Evolutionary conservation across 176 grass and related monocot species (phyloP), one percentile per base, ranked within the genome.

Genomic region (Eleusine indica): DNA sequence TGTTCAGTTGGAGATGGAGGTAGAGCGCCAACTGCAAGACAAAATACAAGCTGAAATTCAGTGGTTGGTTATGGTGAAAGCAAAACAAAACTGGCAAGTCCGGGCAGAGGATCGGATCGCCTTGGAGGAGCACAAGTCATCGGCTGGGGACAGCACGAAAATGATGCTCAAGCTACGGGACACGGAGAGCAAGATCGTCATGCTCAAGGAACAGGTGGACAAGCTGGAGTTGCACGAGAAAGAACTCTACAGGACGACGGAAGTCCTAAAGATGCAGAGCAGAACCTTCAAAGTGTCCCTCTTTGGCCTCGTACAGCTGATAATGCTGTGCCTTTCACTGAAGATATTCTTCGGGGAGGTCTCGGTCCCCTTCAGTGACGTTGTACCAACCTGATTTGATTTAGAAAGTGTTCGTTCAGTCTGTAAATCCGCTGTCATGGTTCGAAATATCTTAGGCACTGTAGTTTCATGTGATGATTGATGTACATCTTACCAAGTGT

Each of bases 361-460:
- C 10, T 65, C 86, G 2, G 79, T 28, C 15, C 44, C 85, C 11
- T 90, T 81, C 4, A 66, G 4, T 3, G 92, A 85, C 1, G 15
- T 90, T 62, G 84, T 89, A 3, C 89, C 92, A 5, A 94, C 92
- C 43, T 94, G 76, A 87, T 80, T 76, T 91, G 76, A 87, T 80
- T 76, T 77, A 56, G 37, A 61, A 17, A 71, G 48, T 30, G 30
- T 15, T 63, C 25, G 43, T 76, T 66, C 12, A 4, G 16, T 14
- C 69, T 75, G 89, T 70, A 75, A 83, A 43, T 83, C 30, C 6
- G 16, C 16, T 83, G 0, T 5, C 57, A 3, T 41, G 71, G 25
- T 82, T 76, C 69, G 69, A 7, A 30, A 52, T 41, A 17, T 28
- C 54, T 35, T 83, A 65, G 69, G 25, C 42, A 9, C 7, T 44